Evolutionary conservation across 225 moss, liverwort and hornwort species (phyloP).

Genomic region (Sphagnum contortum): DNA sequence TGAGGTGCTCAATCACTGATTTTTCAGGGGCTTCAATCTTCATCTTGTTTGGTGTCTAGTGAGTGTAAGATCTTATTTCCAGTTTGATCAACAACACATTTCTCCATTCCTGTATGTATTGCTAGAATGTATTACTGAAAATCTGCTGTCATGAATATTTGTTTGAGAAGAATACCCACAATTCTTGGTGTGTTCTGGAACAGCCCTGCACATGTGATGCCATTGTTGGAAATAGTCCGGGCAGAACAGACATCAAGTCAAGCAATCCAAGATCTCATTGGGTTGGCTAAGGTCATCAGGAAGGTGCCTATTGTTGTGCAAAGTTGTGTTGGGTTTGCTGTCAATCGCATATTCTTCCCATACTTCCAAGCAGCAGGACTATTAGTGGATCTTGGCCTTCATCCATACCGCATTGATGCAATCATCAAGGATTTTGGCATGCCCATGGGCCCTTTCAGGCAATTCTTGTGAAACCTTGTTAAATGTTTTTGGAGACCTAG

Average conservation of each 20-base stretch:
- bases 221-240: constrained; percentile 76
- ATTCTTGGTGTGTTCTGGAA: not conserved
- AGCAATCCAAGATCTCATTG: constrained; percentile 61
- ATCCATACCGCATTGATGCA: constrained; percentile 74
- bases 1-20: too few relatives aligned
- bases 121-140: too few relatives aligned
- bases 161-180: too few relatives aligned
- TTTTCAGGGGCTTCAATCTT: too few relatives aligned
- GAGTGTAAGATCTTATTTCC: too few relatives aligned
- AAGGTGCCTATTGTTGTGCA: constrained; percentile 74
- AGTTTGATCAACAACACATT: too few relatives aligned
- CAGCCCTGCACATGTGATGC: constrained; percentile 96
- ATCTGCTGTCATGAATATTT: too few relatives aligned
- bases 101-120: too few relatives aligned
- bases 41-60: too few relatives aligned
- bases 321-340: constrained; percentile 73
- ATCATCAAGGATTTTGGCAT: constrained; percentile 73
- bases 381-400: constrained; percentile 56
- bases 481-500: not conserved
- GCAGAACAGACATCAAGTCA: constrained; percentile 60
- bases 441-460: constrained; percentile 96
- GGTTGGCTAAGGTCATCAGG: constrained; percentile 51
- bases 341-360: constrained; percentile 77
- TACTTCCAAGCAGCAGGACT: constrained; percentile 46
- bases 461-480: not conserved